A percentile compares a stretch with the other conserved stretches of the same genome.
These are phyloP conservation scores for Ophiostoma perfectum DNA, from an alignment of 2,329 filamentous ascomycete species.

Conservation along the genomic window DNA sequence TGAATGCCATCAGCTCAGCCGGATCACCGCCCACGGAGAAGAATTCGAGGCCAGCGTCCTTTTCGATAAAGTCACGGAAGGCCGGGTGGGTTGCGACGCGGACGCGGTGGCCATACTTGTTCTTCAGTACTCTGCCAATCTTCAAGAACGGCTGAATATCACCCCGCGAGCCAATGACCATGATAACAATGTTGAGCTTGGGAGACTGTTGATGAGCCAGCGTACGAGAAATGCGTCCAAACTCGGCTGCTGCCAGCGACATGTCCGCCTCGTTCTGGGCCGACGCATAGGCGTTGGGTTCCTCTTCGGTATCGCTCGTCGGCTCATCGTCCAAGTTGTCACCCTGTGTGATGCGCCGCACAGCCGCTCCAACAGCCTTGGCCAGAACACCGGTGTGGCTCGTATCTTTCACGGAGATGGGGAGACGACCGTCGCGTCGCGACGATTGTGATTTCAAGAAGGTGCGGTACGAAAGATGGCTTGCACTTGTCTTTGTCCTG, in stretches of 20 bases:
- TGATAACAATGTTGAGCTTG: conserved; percentile 70
- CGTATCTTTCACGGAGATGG: conserved; percentile 67
- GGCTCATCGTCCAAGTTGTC: neutral
- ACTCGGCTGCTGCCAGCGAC: conserved; percentile 27
- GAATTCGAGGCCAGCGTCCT: conserved; percentile 69
- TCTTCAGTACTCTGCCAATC: conserved; percentile 65
- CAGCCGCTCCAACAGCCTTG: conserved; percentile 62
- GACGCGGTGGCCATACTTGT: conserved; percentile 67
- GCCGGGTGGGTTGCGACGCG: conserved; percentile 73
- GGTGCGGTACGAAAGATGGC: neutral
- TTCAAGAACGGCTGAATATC: conserved; percentile 77
- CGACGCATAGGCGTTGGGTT: conserved; percentile 1
- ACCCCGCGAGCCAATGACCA: conserved; percentile 75
- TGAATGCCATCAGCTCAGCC: conserved; percentile 77
- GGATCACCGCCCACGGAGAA: conserved; percentile 76
- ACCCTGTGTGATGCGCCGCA: conserved; percentile 46
- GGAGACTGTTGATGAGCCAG: conserved; percentile 38
- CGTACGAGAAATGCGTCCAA: conserved; percentile 12
- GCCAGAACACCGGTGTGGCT: conserved; percentile 65
- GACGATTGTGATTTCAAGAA: conserved; percentile 28
- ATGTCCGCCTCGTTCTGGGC: conserved; percentile 8
- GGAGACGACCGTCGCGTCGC: conserved; percentile 61
- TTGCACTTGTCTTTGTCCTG: neutral
- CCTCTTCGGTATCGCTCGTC: conserved; percentile 7
- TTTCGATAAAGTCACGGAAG: conserved; percentile 69